Evolutionary conservation across 768 basidiomycete species (phyloP).

Genomic region (Pleurotus ostreatus): DNA sequence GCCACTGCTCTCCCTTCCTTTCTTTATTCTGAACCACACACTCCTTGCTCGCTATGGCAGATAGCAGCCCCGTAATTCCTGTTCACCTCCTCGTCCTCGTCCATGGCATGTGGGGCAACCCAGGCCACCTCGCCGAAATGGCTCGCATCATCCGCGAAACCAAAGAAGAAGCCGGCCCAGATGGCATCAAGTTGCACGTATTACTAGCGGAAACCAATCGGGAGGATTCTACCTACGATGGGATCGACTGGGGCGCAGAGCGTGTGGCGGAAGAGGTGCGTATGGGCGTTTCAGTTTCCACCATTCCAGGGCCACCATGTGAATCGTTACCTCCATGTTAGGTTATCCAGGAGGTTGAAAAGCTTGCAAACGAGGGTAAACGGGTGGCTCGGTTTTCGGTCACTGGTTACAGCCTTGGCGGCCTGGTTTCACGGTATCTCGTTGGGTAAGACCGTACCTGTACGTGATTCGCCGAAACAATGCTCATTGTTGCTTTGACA

Average conservation of each 20-base stretch:
- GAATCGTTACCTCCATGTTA: slow-evolving; percentile 19
- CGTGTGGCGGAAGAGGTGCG: slow-evolving; percentile 74
- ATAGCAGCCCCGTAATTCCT: background rate
- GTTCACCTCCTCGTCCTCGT: slow-evolving; percentile 48
- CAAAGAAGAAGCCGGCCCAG: slow-evolving; percentile 9
- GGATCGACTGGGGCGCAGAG: slow-evolving; percentile 69
- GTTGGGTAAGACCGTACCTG: slow-evolving; percentile 45
- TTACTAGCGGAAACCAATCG: slow-evolving; percentile 49
- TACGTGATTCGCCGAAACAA: background rate
- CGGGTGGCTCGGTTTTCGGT: slow-evolving; percentile 68
- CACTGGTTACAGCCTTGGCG: slow-evolving; percentile 79
- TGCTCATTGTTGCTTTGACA: slow-evolving; percentile 18
- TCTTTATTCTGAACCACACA: background rate
- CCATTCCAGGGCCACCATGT: background rate
- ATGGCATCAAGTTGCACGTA: slow-evolving; percentile 39
- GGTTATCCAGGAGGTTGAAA: slow-evolving; percentile 53
- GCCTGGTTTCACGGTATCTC: slow-evolving; percentile 76
- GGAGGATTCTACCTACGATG: slow-evolving; percentile 60
- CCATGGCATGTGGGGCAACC: slow-evolving; percentile 83
- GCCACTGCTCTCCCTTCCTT: background rate
- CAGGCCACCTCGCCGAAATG: slow-evolving; percentile 11
- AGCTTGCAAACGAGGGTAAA: slow-evolving; percentile 48
- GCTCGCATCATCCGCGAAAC: slow-evolving; percentile 10
- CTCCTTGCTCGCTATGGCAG: background rate
- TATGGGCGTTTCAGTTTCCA: background rate